These are phyloP conservation scores for Candida cerambycidarum DNA, from an alignment of 805 yeast species.

Conservation along the genomic window DNA sequence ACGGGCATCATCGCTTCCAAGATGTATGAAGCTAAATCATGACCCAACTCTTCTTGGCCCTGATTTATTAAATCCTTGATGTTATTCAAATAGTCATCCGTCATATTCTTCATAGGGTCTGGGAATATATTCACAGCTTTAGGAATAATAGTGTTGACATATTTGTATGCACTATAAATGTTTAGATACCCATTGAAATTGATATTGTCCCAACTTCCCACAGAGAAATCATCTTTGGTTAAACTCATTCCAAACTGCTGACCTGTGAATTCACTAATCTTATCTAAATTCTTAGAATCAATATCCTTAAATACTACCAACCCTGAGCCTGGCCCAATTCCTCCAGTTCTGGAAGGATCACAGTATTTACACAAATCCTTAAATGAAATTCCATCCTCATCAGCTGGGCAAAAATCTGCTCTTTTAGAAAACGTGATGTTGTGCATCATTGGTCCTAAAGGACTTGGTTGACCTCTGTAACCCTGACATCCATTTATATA, in stretches of 20 bases:
- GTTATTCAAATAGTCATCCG: neutral
- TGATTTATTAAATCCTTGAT: neutral
- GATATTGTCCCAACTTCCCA: neutral
- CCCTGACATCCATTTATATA: neutral
- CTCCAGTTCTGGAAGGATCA: neutral
- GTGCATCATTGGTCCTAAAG: neutral
- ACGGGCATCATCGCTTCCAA: neutral
- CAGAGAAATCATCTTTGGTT: neutral
- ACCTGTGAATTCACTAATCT: conserved; percentile 1
- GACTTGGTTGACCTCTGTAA: neutral
- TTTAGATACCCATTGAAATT: neutral
- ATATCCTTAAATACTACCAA: neutral
- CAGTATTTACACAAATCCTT: neutral
- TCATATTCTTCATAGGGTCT: conserved; percentile 1
- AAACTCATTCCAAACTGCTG: neutral
- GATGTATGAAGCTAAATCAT: neutral
- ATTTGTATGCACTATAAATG: neutral
- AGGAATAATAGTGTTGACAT: neutral
- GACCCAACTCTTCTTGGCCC: neutral
- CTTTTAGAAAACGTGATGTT: neutral
- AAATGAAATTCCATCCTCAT: neutral
- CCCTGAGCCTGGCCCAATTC: neutral
- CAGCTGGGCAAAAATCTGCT: neutral
- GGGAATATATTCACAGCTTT: neutral
- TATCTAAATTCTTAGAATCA: neutral